Evolutionary conservation across 2,329 filamentous ascomycete genomes (phyloP).

Genomic region (Hypoxylon sp.): DNA sequence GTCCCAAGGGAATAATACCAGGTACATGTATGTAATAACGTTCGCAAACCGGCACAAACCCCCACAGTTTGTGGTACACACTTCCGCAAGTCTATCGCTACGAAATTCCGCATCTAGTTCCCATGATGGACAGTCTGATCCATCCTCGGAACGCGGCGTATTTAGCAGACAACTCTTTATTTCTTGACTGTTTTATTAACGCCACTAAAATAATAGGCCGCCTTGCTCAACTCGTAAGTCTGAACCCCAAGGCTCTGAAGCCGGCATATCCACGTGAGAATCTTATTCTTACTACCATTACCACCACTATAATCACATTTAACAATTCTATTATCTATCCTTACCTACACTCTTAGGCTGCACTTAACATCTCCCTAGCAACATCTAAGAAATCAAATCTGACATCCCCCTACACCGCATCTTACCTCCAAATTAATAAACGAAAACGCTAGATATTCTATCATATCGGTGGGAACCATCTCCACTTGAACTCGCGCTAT

Average conservation of each 20-base stretch:
- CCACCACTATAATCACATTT: conserved; percentile 16
- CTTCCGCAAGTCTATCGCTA: conserved; percentile 23
- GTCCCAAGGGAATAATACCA: conserved; percentile 6
- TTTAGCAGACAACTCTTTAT: conserved; percentile 4
- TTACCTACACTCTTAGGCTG: neutral
- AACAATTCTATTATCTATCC: conserved; percentile 18
- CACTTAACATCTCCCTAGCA: conserved; percentile 14
- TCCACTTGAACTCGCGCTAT: conserved; percentile 42
- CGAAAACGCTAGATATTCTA: conserved; percentile 20
- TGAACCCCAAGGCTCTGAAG: conserved; percentile 33
- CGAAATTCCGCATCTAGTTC: conserved; percentile 24
- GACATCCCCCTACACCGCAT: conserved; percentile 23
- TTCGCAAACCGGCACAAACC: conserved; percentile 33
- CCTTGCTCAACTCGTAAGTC: conserved; percentile 23
- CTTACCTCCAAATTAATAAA: conserved; percentile 11
- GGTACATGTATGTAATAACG: conserved; percentile 3
- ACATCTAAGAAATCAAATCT: conserved; percentile 17
- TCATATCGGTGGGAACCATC: conserved; percentile 37
- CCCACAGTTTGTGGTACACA: conserved; percentile 36
- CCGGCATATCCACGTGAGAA: conserved; percentile 40
- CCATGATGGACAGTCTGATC: conserved; percentile 33
- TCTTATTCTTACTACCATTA: conserved; percentile 40
- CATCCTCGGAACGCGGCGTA: conserved; percentile 24
- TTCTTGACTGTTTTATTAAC: conserved; percentile 32
- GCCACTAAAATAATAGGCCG: conserved; percentile 36